A percentile compares a stretch with the other conserved stretches of the same genome.
These are phyloP conservation scores for Ormosia semicastrata DNA, from an alignment of 306 rosid genomes.

Conservation along the genomic window DNA sequence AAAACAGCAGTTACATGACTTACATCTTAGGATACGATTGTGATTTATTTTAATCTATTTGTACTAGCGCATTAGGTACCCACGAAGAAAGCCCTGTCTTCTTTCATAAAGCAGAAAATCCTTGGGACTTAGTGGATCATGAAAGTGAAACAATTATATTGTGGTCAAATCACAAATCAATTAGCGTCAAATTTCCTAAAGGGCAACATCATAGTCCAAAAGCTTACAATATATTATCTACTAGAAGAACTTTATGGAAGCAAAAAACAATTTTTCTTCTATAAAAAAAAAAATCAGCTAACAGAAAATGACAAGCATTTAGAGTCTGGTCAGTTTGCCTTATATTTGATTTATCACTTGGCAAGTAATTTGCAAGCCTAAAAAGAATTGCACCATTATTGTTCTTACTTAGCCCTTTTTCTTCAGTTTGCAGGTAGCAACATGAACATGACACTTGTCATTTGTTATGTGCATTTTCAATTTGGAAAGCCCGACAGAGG, in stretches of 20 bases:
- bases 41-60: conserved; percentile 14
- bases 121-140: conserved; percentile 14
- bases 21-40: conserved; percentile 12
- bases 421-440: not conserved
- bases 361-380: conserved; percentile 1
- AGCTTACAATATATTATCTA: not conserved
- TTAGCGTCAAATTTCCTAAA: not conserved
- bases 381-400: conserved; percentile 8
- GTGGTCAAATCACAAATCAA: not conserved
- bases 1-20: not conserved
- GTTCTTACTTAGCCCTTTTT: not conserved
- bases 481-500: not conserved
- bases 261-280: not conserved
- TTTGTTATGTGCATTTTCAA: not conserved
- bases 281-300: no score
- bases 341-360: not conserved
- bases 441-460: not conserved
- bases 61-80: not conserved
- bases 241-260: conserved; percentile 8
- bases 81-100: not conserved
- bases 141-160: conserved; percentile 17
- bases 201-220: not conserved
- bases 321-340: not conserved
- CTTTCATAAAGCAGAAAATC: conserved; percentile 3
- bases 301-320: conserved; percentile 26